Conservation (phyloP, 2,329 filamentous ascomycete genomes). For the Trichoderma sp. region DNA sequence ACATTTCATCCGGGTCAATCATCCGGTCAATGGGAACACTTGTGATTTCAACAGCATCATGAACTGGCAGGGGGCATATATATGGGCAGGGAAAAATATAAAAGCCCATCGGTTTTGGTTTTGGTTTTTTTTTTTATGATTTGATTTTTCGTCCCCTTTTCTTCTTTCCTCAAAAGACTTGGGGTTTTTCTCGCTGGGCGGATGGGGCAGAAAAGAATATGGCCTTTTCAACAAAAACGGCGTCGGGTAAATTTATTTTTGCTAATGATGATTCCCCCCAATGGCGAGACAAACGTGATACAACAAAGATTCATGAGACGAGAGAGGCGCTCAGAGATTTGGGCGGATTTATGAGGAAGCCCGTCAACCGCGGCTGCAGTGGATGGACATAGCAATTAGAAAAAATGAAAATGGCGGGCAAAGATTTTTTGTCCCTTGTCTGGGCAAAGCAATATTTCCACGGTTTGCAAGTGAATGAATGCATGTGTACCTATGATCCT, state of each 20-base stretch:
- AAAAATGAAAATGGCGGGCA: conserved; percentile 10
- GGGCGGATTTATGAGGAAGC: conserved; percentile 25
- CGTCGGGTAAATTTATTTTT: conserved; percentile 38
- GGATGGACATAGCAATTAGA: conserved; percentile 24
- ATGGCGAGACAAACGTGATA: conserved; percentile 30
- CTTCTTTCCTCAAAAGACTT: conserved; percentile 25
- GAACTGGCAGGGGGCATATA: conserved; percentile 42
- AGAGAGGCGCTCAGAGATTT: conserved; percentile 1
- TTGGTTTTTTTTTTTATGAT: background rate
- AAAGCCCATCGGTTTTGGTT: conserved; percentile 30
- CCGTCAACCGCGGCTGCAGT: conserved; percentile 48
- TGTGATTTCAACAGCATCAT: conserved; percentile 49
- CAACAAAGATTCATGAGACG: background rate
- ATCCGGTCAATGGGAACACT: conserved; percentile 39
- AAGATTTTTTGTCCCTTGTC: conserved; percentile 10
- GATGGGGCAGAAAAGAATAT: conserved; percentile 38
- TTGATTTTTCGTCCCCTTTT: background rate
- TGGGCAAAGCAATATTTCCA: background rate
- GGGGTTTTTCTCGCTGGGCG: conserved; percentile 32
- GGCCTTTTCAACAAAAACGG: conserved; percentile 45
- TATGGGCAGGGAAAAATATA: conserved; percentile 33
- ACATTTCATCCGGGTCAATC: conserved; percentile 34
- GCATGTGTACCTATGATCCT: background rate
- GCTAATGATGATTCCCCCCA: conserved; percentile 40
- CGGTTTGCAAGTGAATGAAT: background rate